A percentile compares a stretch with the other conserved stretches of the same genome.
Evolutionary conservation across 2,329 filamentous ascomycete genomes (phyloP).

Genomic region (Xylaria sp.): DNA sequence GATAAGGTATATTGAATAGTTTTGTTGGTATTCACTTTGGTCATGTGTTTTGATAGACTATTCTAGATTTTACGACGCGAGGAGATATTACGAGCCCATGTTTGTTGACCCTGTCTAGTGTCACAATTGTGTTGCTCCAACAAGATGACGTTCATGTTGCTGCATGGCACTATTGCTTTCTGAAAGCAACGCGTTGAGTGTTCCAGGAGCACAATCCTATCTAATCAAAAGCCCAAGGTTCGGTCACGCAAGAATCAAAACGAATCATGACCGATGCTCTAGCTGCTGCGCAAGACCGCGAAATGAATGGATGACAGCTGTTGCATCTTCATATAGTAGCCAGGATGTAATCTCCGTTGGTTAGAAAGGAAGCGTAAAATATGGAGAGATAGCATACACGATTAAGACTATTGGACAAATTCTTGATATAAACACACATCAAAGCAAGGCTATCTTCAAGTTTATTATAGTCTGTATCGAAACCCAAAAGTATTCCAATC

Average conservation of each 20-base stretch:
- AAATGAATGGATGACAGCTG: not conserved
- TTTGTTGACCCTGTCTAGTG: conserved; percentile 1
- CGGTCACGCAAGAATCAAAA: not conserved
- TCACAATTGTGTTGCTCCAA: not conserved
- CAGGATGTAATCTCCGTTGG: not conserved
- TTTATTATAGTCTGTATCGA: conserved; percentile 63
- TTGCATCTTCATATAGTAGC: not conserved
- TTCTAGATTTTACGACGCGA: conserved; percentile 12
- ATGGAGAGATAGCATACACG: not conserved
- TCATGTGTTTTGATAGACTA: conserved; percentile 11
- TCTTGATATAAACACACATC: no score
- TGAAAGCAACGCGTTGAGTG: not conserved
- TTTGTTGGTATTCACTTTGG: not conserved
- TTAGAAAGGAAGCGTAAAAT: not conserved
- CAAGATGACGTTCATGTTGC: not conserved
- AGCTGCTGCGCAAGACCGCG: not conserved
- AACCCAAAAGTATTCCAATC: conserved; percentile 70
- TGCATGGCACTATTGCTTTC: not conserved
- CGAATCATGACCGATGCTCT: not conserved
- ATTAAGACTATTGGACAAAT: no score
- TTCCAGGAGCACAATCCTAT: no score
- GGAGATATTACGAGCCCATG: not conserved
- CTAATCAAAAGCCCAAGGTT: not conserved
- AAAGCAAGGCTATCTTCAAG: not conserved
- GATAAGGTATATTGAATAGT: conserved; percentile 1